Conservation (phyloP, 805 yeast genomes). For the Sugiyamaella marilandica region DNA sequence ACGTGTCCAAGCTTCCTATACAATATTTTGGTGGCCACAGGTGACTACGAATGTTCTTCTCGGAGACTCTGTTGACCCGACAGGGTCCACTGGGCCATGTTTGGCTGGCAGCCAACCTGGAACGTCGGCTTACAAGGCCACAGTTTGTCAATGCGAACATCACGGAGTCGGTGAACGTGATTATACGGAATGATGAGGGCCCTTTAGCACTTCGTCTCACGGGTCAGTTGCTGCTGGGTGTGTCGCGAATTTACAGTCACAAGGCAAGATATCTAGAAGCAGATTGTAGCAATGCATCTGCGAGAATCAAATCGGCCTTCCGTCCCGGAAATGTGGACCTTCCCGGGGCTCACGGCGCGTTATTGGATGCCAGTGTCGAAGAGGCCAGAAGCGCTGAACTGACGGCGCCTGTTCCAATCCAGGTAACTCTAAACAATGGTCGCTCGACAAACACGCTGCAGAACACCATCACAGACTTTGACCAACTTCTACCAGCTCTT, state of each 20-base stretch:
- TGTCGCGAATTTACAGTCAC: constrained; percentile 78
- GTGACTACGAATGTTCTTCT: constrained; percentile 39
- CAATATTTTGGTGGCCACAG: too few relatives aligned
- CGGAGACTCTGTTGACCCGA: constrained; percentile 52
- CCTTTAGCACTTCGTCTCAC: constrained; percentile 75
- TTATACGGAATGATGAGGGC: constrained; percentile 46
- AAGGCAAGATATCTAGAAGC: constrained; percentile 79
- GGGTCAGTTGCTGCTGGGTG: constrained; percentile 82
- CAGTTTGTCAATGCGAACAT: constrained; percentile 72
- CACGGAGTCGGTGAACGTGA: constrained; percentile 59
- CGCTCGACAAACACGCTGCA: constrained; percentile 39
- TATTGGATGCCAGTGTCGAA: background rate
- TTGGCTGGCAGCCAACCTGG: constrained; percentile 91
- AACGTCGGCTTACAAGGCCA: constrained; percentile 65
- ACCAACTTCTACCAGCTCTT: constrained; percentile 64
- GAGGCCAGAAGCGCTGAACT: constrained; percentile 32
- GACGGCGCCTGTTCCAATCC: constrained; percentile 52
- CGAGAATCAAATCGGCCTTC: constrained; percentile 57
- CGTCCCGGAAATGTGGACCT: constrained; percentile 44
- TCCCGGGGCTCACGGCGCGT: constrained; percentile 21
- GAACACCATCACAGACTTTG: constrained; percentile 76
- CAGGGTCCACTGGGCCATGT: constrained; percentile 85
- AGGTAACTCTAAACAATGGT: constrained; percentile 43
- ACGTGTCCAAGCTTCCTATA: too few relatives aligned
- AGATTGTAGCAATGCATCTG: constrained; percentile 73